A percentile compares a stretch with the other conserved stretches of the same genome.
These are phyloP conservation scores for Venturia carpophila DNA, from an alignment of 2,329 filamentous ascomycete genomes.

Conservation along the genomic window DNA sequence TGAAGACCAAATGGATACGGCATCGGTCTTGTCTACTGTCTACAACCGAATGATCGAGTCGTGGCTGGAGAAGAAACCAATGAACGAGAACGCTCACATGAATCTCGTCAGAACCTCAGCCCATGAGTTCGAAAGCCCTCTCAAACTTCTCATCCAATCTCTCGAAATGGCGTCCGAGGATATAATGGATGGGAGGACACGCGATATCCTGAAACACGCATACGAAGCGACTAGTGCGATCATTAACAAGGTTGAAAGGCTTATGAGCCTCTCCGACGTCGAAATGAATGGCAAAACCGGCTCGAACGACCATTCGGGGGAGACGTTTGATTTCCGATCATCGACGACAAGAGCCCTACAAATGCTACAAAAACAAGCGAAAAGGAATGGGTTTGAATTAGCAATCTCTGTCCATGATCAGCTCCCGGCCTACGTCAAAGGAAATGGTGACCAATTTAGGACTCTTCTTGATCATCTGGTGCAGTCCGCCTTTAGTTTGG, in stretches of 20 bases:
- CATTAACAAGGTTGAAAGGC: neutral
- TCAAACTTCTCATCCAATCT: neutral
- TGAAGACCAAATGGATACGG: slow-evolving; percentile 3
- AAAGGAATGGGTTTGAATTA: neutral
- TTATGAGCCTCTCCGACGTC: neutral
- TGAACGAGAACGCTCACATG: neutral
- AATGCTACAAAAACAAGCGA: neutral
- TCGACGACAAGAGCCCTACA: neutral
- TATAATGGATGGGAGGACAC: neutral
- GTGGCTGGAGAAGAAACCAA: neutral
- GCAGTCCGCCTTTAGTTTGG: neutral
- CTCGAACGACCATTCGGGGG: neutral
- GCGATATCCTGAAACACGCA: neutral
- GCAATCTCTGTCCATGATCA: neutral
- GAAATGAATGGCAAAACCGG: neutral
- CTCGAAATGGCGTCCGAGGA: slow-evolving; percentile 1
- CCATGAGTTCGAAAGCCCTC: neutral
- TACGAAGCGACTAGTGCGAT: slow-evolving; percentile 1
- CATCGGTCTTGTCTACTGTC: neutral
- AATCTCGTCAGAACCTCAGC: neutral
- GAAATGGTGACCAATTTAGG: neutral
- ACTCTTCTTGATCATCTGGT: neutral
- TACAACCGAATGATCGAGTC: neutral
- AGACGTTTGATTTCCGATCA: slow-evolving; percentile 12
- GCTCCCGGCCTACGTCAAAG: neutral